phyloP scores from a whole-genome alignment of 2,329 filamentous ascomycete genomes.

The Aspergillus carbonarius region DNA sequence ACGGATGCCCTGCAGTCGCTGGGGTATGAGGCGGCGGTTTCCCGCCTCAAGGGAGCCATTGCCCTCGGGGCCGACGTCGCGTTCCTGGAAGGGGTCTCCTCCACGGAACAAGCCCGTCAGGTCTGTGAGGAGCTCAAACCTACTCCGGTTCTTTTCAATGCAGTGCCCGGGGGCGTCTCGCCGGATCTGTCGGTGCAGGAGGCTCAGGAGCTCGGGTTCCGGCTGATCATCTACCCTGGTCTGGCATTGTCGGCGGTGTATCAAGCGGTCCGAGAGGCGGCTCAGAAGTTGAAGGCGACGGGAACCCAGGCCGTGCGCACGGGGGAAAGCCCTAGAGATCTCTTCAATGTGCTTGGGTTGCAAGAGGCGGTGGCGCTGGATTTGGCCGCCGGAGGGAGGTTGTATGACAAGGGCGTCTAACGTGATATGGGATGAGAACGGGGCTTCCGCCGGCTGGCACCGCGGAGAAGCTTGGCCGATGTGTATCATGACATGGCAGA shows the following conservation, averaged over 20 bases:
- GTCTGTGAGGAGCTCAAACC: not conserved
- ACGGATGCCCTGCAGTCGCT: constrained; percentile 53
- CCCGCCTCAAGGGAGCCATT: constrained; percentile 51
- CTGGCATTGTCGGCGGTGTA: not conserved
- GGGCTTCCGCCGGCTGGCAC: too few species aligned
- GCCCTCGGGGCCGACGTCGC: constrained; percentile 26
- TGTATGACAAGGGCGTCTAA: not conserved
- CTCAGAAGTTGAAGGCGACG: not conserved
- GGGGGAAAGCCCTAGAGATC: not conserved
- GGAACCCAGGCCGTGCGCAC: not conserved
- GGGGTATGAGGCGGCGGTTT: constrained; percentile 50
- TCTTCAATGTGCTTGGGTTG: not conserved
- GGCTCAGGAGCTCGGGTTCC: not conserved
- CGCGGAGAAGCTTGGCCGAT: too few species aligned
- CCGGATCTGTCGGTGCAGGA: not conserved
- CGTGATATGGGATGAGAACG: too few species aligned
- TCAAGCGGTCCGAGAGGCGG: not conserved
- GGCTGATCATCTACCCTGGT: not conserved
- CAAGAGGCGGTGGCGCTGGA: not conserved
- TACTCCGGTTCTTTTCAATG: constrained; percentile 1
- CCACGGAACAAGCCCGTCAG: constrained; percentile 10
- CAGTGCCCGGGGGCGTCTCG: not conserved
- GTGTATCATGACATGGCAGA: too few species aligned
- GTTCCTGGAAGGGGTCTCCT: constrained; percentile 24
- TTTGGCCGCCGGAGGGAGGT: not conserved